Evolutionary conservation across 257 asterid species (phyloP).

Genomic region (Prunella vulgaris): DNA sequence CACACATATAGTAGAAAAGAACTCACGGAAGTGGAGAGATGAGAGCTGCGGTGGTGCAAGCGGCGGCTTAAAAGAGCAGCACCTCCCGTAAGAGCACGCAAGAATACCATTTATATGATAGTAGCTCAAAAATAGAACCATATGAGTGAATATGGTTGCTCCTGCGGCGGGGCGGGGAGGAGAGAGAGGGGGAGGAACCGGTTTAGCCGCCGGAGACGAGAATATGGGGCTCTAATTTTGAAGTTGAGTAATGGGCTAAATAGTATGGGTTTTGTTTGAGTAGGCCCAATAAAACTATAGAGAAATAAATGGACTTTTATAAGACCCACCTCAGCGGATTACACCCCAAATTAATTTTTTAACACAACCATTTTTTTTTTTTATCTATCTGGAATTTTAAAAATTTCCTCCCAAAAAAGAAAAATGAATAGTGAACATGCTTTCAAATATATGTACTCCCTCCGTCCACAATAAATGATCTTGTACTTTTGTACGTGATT

Average conservation of each 20-base stretch:
- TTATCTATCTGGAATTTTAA: too few species aligned
- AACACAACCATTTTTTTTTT: too few species aligned
- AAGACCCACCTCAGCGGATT: too few species aligned
- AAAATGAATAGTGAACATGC: too few species aligned
- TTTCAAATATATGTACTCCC: too few species aligned
- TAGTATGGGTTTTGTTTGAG: background rate
- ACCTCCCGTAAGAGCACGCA: constrained; percentile 16
- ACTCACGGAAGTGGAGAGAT: constrained; percentile 26
- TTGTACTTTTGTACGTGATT: too few species aligned
- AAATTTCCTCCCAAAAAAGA: too few species aligned
- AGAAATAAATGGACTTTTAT: too few species aligned
- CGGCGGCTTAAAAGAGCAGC: constrained; percentile 23
- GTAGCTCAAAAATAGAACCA: background rate
- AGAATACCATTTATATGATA: constrained; percentile 22
- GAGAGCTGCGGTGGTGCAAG: constrained; percentile 18
- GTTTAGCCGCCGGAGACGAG: background rate
- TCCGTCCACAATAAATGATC: too few species aligned
- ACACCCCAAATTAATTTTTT: too few species aligned
- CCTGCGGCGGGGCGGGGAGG: too few species aligned
- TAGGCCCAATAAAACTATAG: background rate
- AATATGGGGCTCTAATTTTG: background rate
- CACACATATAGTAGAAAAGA: background rate
- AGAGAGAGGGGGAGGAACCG: too few species aligned
- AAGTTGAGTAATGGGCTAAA: background rate
- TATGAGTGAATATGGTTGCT: background rate